phyloP scores from a whole-genome alignment of 352 stramenopile species.

The Pythium chondricola region DNA sequence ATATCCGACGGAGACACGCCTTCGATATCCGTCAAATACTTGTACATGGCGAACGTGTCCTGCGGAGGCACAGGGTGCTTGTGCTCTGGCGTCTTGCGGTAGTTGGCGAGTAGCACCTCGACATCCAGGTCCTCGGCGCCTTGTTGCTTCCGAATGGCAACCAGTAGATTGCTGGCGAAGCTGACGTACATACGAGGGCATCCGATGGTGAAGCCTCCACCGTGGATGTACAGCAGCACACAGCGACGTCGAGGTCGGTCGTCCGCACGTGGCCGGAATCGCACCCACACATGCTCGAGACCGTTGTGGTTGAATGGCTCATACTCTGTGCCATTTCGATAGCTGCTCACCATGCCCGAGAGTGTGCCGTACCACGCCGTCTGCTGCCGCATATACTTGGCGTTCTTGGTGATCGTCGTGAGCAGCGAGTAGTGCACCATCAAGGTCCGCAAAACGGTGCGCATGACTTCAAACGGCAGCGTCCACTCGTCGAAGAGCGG shows the following conservation, averaged over 20 bases:
- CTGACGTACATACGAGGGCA: constrained; percentile 4
- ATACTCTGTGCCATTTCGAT: neutral
- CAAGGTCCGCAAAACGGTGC: neutral
- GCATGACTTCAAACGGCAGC: constrained; percentile 12
- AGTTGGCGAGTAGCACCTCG: constrained; percentile 17
- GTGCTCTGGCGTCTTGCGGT: constrained; percentile 17
- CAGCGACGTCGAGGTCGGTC: neutral
- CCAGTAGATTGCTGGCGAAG: constrained; percentile 23
- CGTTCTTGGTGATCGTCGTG: neutral
- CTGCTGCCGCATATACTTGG: constrained; percentile 3
- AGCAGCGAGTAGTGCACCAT: neutral
- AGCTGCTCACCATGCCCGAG: neutral
- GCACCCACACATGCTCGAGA: constrained; percentile 17
- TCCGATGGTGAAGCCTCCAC: constrained; percentile 6
- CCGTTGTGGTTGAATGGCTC: constrained; percentile 8
- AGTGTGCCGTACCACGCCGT: constrained; percentile 1
- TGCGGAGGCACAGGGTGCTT: neutral
- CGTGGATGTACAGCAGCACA: constrained; percentile 15
- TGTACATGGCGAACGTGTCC: constrained; percentile 14
- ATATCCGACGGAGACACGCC: neutral
- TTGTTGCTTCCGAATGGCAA: neutral
- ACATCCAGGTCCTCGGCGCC: neutral
- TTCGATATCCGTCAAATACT: constrained; percentile 5
- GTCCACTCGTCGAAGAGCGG: constrained; percentile 17
- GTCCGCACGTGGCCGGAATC: too few species aligned